Base-by-base conservation (phyloP, 2,329 filamentous ascomycete species). In the Penicillium glabrum region DNA sequence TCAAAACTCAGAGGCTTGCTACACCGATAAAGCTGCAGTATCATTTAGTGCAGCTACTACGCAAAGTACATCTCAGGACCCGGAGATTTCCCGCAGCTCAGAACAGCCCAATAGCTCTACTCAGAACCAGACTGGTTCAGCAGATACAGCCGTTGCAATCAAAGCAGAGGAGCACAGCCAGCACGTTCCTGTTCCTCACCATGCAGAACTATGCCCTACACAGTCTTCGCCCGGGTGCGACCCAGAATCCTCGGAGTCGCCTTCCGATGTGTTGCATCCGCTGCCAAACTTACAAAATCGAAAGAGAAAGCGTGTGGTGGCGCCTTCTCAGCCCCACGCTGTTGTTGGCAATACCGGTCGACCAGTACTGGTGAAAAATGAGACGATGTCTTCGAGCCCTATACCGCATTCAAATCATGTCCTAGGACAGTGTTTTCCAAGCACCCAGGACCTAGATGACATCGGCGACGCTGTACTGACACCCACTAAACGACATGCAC, bases 371-470 rank as follows among this genome's bases (percentile, higher is more conserved):
- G 60, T 77, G 24, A 78, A 78, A 60, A 69, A 67, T 51, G 75
- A 78, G 57, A 61, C 65, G 16, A 51, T 67, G 24, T 72, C 72
- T 35, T 74, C 72, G 39, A 74, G 72, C 54, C 69, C 72, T 27
- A 11, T 67, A n/a, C 60, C 50, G 13, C 53, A 50, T 13, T 51
- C 54, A 47, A 53, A 54, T 9, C 31, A 59, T 9, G 53, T 51
- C 27, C 43, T 46, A 23, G 61, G 56, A 23, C 46, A 54, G 46
- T 61, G 58, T 46, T 75, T 79, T 0, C 76, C 82, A 41, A 85
- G 86, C 51, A 88, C 84, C 53, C 77, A 88, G 50, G 86, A 89
- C 65, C 75, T 89, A 11, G 82, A 86, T 64, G 77, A 80, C 43
- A 72, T 79, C 51, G 80, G 78, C 8, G 70, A 69, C 31, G 59